phyloP scores from a whole-genome alignment of 768 basidiomycete species.

The Lactarius pseudohatsudake region DNA sequence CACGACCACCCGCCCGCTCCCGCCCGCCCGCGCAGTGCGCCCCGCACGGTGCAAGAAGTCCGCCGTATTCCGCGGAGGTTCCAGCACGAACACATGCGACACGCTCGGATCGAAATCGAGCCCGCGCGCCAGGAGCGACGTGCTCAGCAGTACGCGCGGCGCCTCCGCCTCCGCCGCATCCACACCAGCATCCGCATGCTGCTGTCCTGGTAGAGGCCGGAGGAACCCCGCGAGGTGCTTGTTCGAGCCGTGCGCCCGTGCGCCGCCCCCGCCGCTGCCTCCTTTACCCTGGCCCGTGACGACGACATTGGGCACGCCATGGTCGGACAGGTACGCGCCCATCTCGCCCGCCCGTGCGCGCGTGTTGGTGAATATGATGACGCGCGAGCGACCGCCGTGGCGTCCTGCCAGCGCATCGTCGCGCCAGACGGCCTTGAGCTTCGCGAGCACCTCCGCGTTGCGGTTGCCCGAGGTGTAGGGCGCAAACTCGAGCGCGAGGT shows the following conservation, averaged over 20 bases:
- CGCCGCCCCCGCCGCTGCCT: not conserved
- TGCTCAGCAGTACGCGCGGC: conserved; percentile 80
- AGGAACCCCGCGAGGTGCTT: conserved; percentile 28
- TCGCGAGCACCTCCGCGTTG: conserved; percentile 73
- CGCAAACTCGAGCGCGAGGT: conserved; percentile 70
- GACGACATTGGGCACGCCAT: conserved; percentile 15
- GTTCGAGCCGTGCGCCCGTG: conserved; percentile 24
- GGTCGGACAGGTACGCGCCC: conserved; percentile 24
- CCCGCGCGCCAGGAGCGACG: conserved; percentile 86
- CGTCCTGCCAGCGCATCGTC: conserved; percentile 48
- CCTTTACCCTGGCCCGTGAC: conserved; percentile 18
- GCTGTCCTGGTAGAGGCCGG: conserved; percentile 30
- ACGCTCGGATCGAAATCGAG: conserved; percentile 84
- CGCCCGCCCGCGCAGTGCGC: conserved; percentile 73
- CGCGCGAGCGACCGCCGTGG: conserved; percentile 49
- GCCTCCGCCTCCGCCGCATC: conserved; percentile 10
- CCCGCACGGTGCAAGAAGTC: conserved; percentile 94
- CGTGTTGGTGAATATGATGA: conserved; percentile 80
- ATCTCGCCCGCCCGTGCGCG: conserved; percentile 26
- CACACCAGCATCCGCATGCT: conserved; percentile 38
- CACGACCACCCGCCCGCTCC: conserved; percentile 67
- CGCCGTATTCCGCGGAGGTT: conserved; percentile 85
- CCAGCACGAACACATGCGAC: conserved; percentile 81
- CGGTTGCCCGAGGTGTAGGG: conserved; percentile 79
- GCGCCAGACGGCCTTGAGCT: conserved; percentile 73